Conservation (phyloP, 441 rosid genomes). For the Gossypium davidsonii region DNA sequence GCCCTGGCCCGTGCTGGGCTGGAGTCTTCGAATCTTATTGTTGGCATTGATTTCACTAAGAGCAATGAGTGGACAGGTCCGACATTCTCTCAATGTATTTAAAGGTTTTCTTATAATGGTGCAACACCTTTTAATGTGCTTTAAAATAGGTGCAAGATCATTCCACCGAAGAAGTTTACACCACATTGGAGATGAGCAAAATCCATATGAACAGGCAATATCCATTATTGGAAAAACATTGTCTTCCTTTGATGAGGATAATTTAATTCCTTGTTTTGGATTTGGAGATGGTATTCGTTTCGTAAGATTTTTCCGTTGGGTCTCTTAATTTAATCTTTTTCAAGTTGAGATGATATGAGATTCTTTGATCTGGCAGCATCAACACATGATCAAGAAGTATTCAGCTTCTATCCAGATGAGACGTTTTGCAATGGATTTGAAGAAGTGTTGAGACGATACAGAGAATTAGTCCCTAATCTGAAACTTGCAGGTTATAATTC, state of each 20-base stretch:
- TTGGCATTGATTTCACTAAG: constrained; percentile 51
- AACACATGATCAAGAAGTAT: constrained; percentile 72
- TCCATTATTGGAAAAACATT: constrained; percentile 50
- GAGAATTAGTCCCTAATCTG: constrained; percentile 52
- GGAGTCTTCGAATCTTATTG: constrained; percentile 49
- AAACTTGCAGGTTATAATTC: constrained; percentile 51
- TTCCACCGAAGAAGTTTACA: constrained; percentile 49
- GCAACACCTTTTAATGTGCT: constrained; percentile 3
- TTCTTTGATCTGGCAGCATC: constrained; percentile 40
- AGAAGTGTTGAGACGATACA: constrained; percentile 54
- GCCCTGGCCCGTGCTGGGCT: constrained; percentile 42
- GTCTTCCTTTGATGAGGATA: constrained; percentile 58
- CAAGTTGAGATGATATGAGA: background rate
- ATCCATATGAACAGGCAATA: constrained; percentile 62
- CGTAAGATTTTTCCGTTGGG: background rate
- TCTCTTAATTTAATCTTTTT: background rate
- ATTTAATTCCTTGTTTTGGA: constrained; percentile 58
- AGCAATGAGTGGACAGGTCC: constrained; percentile 60
- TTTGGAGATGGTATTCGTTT: constrained; percentile 54
- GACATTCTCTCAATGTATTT: background rate
- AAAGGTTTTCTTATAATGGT: background rate
- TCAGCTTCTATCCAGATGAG: constrained; percentile 54
- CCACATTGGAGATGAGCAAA: constrained; percentile 39
- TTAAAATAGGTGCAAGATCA: constrained; percentile 43
- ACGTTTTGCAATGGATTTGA: constrained; percentile 60